Evolutionary conservation across 441 rosid species (phyloP).

Genomic region (Eutrema salsugineum): DNA sequence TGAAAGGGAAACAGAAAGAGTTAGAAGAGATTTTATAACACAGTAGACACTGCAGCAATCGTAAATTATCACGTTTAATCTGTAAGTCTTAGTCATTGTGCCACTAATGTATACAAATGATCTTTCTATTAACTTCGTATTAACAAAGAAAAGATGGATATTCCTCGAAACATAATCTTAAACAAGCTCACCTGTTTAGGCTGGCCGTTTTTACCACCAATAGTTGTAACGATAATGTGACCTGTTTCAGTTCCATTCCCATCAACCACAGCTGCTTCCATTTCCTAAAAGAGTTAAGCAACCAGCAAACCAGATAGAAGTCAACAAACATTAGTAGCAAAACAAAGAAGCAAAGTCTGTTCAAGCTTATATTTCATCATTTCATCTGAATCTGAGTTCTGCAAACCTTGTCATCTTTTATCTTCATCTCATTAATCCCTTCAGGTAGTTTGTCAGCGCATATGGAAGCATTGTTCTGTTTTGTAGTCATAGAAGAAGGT

Average conservation of each 20-base stretch:
- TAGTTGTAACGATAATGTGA: slow-evolving; percentile 47
- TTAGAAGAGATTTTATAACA: not conserved
- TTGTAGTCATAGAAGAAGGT: slow-evolving; percentile 32
- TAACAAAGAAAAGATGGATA: not conserved
- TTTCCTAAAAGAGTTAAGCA: slow-evolving; percentile 37
- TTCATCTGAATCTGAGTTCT: not conserved
- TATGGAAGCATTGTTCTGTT: slow-evolving; percentile 32
- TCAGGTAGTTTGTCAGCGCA: slow-evolving; percentile 36
- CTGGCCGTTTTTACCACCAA: slow-evolving; percentile 52
- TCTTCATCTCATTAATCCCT: slow-evolving; percentile 46
- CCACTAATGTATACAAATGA: not conserved
- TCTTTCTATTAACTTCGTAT: not conserved
- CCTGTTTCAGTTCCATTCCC: slow-evolving; percentile 57
- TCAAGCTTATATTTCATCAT: not conserved
- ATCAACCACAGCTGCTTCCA: slow-evolving; percentile 52
- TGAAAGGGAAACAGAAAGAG: slow-evolving; percentile 10
- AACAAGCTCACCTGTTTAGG: slow-evolving; percentile 45
- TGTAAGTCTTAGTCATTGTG: not conserved
- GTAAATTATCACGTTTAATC: not conserved
- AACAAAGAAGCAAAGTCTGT: not conserved
- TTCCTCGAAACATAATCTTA: not conserved
- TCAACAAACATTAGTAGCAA: not conserved
- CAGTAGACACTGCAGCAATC: not conserved
- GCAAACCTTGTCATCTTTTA: slow-evolving; percentile 45
- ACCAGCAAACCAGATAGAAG: not conserved